Percentiles rank a stretch among this genome's conserved stretches.
These are phyloP conservation scores for Martensiomyces pterosporus DNA, from an alignment of 192 early-diverging fungal genomes.

Conservation along the genomic window DNA sequence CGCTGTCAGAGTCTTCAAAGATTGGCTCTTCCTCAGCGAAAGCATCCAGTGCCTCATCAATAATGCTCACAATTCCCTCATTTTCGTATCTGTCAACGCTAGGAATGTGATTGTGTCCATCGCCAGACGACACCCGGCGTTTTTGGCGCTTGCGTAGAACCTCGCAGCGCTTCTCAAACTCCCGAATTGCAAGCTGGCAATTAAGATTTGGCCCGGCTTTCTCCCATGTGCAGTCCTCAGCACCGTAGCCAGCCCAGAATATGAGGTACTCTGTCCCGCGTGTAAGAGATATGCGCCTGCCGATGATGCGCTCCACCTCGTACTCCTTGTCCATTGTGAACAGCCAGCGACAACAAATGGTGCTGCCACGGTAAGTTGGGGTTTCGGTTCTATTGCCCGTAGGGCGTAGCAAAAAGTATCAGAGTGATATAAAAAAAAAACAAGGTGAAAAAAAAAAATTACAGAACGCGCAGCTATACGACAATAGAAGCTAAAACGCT, in stretches of 20 bases:
- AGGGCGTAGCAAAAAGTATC: too few species aligned
- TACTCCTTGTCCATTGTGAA: neutral
- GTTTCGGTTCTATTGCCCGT: neutral
- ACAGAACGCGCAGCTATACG: too few species aligned
- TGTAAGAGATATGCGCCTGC: neutral
- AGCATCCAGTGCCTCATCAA: neutral
- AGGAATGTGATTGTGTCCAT: too few species aligned
- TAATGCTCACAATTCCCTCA: neutral
- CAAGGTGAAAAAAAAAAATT: neutral
- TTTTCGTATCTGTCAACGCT: neutral
- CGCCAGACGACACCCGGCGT: neutral
- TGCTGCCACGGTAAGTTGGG: neutral
- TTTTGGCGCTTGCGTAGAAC: neutral
- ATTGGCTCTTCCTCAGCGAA: too few species aligned
- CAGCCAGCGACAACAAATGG: too few species aligned
- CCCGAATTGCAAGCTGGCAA: neutral
- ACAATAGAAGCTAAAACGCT: too few species aligned
- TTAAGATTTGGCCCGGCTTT: neutral
- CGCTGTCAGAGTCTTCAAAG: too few species aligned
- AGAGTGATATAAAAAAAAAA: neutral
- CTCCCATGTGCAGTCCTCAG: neutral
- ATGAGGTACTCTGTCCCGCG: neutral
- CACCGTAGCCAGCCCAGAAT: neutral
- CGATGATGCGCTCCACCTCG: neutral
- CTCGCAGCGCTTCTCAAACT: neutral